Conservation (phyloP, 345 rosid species). For the Sapria himalayana region DNA sequence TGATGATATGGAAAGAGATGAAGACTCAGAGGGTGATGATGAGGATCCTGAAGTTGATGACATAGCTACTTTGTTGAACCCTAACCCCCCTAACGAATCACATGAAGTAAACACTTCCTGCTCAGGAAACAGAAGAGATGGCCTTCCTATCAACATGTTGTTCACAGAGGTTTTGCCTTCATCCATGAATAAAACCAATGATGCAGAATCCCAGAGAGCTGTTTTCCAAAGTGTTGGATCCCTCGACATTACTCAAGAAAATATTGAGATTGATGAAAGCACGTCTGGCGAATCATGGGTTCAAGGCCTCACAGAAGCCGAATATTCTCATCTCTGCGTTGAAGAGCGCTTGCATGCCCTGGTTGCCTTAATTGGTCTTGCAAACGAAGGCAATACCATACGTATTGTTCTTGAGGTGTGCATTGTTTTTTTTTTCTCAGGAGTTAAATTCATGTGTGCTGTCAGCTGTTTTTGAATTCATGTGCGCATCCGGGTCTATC, state of each 20-base stretch:
- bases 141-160: conserved; percentile 16
- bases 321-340: conserved; percentile 79
- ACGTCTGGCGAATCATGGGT: conserved; percentile 72
- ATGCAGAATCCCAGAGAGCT: conserved; percentile 13
- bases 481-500: no score
- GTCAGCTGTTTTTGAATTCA: no score
- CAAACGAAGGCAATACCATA: conserved; percentile 85
- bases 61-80: conserved; percentile 27
- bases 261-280: conserved; percentile 57
- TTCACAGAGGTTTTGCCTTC: conserved; percentile 21
- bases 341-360: conserved; percentile 90
- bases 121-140: conserved; percentile 25
- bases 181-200: conserved; percentile 23
- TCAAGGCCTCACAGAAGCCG: conserved; percentile 88
- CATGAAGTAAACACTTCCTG: conserved; percentile 21
- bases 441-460: no score
- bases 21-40: conserved; percentile 76
- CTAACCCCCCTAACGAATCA: conserved; percentile 21
- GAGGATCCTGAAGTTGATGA: conserved; percentile 97
- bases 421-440: conserved; percentile 4
- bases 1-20: conserved; percentile 77
- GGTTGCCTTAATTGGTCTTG: conserved; percentile 60
- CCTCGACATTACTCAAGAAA: conserved; percentile 21
- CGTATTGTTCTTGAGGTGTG: conserved; percentile 85
- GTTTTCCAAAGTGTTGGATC: conserved; percentile 16